These are phyloP conservation scores for Omphalotus olearius DNA, from an alignment of 1,284 basidiomycete species.

Conservation along the genomic window DNA sequence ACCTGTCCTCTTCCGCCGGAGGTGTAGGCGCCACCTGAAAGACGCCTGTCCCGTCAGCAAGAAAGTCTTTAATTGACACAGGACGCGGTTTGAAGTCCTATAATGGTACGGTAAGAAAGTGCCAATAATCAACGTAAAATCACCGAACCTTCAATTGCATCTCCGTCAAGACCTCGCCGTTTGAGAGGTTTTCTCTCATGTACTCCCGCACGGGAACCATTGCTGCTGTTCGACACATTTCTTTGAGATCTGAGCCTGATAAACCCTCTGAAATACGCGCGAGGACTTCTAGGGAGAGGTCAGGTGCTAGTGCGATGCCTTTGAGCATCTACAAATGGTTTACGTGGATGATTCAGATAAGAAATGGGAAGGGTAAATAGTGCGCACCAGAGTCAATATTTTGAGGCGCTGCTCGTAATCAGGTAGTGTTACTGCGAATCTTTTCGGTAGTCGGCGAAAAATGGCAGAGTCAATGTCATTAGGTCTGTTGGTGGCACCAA, in stretches of 20 bases:
- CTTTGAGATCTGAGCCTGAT: slow-evolving; percentile 91
- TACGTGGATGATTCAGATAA: slow-evolving; percentile 44
- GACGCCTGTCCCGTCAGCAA: slow-evolving; percentile 39
- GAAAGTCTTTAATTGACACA: slow-evolving; percentile 68
- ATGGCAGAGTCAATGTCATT: slow-evolving; percentile 96
- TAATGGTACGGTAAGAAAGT: not conserved
- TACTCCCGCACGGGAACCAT: slow-evolving; percentile 91
- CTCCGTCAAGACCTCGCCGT: slow-evolving; percentile 47
- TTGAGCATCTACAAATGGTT: slow-evolving; percentile 76
- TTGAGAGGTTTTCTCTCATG: slow-evolving; percentile 45
- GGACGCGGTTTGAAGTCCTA: slow-evolving; percentile 78
- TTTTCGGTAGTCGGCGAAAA: slow-evolving; percentile 94
- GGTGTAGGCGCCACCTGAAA: not conserved
- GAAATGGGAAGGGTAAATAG: slow-evolving; percentile 35
- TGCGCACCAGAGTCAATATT: slow-evolving; percentile 78
- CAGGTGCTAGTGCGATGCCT: slow-evolving; percentile 65
- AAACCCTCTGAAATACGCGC: slow-evolving; percentile 75
- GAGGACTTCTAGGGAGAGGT: slow-evolving; percentile 65
- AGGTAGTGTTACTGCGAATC: slow-evolving; percentile 89
- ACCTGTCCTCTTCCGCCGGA: not conserved
- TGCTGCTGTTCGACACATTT: slow-evolving; percentile 91
- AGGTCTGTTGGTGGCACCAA: slow-evolving; percentile 95
- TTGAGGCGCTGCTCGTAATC: slow-evolving; percentile 79
- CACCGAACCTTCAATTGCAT: slow-evolving; percentile 51
- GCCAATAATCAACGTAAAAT: not conserved